Conservation (phyloP, 805 yeast genomes). For the Metschnikowia lochheadii region DNA sequence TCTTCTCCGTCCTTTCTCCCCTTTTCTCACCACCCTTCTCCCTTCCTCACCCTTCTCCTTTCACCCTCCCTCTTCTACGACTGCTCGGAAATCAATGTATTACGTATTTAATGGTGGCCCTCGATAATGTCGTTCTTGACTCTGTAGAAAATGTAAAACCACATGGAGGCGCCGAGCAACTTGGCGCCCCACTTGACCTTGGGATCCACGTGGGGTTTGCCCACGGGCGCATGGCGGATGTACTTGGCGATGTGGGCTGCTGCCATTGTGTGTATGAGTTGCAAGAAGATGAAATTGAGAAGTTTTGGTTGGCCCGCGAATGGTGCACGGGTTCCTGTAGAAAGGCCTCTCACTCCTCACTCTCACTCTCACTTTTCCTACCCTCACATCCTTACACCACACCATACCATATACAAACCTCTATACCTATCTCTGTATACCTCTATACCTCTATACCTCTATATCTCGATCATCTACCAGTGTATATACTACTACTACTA, state of each 20-base stretch:
- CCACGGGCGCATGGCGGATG: conserved; percentile 56
- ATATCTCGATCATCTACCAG: too few species aligned
- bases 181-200: conserved; percentile 59
- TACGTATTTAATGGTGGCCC: conserved; percentile 17
- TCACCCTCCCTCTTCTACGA: not conserved
- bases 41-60: not conserved
- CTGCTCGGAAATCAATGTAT: not conserved
- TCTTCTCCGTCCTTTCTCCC: not conserved
- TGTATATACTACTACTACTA: too few species aligned
- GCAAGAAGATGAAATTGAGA: not conserved
- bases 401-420: too few species aligned
- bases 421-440: too few species aligned
- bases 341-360: not conserved
- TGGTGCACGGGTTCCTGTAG: conserved; percentile 8
- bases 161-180: conserved; percentile 77
- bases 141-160: conserved; percentile 85
- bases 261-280: conserved; percentile 28
- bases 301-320: conserved; percentile 15
- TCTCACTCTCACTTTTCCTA: too few species aligned
- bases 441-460: too few species aligned
- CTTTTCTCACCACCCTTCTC: too few species aligned
- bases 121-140: conserved; percentile 54
- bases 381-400: too few species aligned
- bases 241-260: conserved; percentile 40
- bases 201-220: conserved; percentile 61